Base-by-base conservation (phyloP, 2,329 filamentous ascomycete species). In the Penicillium decumbens region DNA sequence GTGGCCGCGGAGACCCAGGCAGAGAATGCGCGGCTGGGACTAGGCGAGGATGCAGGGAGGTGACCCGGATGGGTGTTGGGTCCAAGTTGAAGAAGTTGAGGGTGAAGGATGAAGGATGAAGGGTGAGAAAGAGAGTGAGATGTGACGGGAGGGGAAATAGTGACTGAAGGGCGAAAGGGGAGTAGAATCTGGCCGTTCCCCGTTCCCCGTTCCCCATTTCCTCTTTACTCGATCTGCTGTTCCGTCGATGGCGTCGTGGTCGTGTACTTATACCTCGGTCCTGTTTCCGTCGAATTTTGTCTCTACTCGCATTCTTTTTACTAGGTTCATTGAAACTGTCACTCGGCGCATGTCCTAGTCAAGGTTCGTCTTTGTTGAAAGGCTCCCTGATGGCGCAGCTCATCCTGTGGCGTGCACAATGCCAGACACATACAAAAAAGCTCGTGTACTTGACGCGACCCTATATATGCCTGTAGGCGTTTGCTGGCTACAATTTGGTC, bases 21-120 rank as follows among this genome's bases (percentile, higher is more conserved):
- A 61, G 59, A 61, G 58, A 60, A 61, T 60, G 59, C 59, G 59
- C 58, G 55, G 51, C 45, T 45, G 49, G 38, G 53, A 45, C 55
- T 58, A 59, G 58, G 54, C 57, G 55, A 58, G 55, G 57, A 55
- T 54, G 55, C 51, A 61, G 55, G 58, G 55, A 53, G 55, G 43
- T 55, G 45, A 45, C 25, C 37, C 28, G 44, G 50, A 20, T 40
- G 41, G 30, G 42, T 47, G 27, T 43, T 50, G 51, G 47, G 41
- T 30, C 43, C 33, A 38, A 40, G 29, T 18, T 38, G 47, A 41
- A 27, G 33, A 41, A 25, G 33, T 29, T 24, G 46, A 42, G 38
- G 45, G 27, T 30, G 30, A 30, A 33, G 10, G 33, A 25, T 37
- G 38, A 38, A 24, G 41, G 39, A 23, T 13, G 9, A 27, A 25